Evolutionary conservation across 306 rosid genomes (phyloP).

Genomic region (Clitoria ternatea): DNA sequence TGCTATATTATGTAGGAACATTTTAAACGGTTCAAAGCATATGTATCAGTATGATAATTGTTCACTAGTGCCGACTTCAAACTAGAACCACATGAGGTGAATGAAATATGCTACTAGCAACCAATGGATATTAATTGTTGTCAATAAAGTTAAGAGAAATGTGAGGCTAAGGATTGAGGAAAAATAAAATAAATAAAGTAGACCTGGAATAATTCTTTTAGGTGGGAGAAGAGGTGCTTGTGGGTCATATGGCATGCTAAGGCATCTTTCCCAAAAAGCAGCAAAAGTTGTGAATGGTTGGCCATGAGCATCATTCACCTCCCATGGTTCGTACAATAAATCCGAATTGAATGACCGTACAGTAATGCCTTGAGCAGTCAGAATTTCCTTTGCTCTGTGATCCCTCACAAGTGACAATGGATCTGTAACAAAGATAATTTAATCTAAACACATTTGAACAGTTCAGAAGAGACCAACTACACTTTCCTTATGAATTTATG

Average conservation of each 20-base stretch:
- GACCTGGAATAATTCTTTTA: slow-evolving; percentile 88
- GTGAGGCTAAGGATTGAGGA: slow-evolving; percentile 11
- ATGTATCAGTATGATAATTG: not conserved
- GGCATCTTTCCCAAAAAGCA: slow-evolving; percentile 96
- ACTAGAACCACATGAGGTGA: slow-evolving; percentile 5
- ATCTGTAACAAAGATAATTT: slow-evolving; percentile 51
- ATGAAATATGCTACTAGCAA: slow-evolving; percentile 1
- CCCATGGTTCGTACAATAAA: slow-evolving; percentile 98
- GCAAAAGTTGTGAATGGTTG: slow-evolving; percentile 83
- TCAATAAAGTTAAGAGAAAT: not conserved
- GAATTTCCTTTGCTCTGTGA: slow-evolving; percentile 82
- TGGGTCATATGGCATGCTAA: slow-evolving; percentile 97
- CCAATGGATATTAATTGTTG: not conserved
- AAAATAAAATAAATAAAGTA: not conserved
- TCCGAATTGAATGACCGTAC: slow-evolving; percentile 92
- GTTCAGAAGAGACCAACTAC: not conserved
- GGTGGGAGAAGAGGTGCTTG: slow-evolving; percentile 99
- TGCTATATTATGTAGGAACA: not conserved
- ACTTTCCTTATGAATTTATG: not conserved
- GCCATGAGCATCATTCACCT: slow-evolving; percentile 78
- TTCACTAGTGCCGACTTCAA: slow-evolving; percentile 12
- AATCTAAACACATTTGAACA: no score
- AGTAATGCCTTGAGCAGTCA: slow-evolving; percentile 69
- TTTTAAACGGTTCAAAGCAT: slow-evolving; percentile 12
- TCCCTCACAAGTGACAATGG: slow-evolving; percentile 93